Conservation (phyloP, 768 basidiomycete species). For the Calocera viscosa region DNA sequence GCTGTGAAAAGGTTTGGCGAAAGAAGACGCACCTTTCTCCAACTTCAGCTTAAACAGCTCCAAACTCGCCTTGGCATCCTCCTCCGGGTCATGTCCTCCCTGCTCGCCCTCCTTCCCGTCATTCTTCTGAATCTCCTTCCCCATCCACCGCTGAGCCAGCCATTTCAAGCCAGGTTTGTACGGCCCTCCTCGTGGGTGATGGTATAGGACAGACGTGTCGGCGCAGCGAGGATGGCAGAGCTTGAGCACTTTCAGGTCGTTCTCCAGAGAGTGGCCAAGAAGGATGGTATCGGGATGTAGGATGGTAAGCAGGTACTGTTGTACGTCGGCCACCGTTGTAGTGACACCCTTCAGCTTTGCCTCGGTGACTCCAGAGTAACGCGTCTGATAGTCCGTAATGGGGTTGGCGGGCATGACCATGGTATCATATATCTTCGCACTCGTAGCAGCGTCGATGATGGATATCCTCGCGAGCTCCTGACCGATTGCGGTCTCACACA, state of each 20-base stretch:
- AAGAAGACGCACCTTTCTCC: slow-evolving; percentile 40
- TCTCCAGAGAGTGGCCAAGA: slow-evolving; percentile 90
- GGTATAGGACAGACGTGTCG: slow-evolving; percentile 80
- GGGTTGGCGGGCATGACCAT: slow-evolving; percentile 80
- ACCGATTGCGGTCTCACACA: slow-evolving; percentile 54
- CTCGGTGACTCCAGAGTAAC: slow-evolving; percentile 84
- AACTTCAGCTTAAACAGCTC: slow-evolving; percentile 77
- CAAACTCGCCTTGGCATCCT: slow-evolving; percentile 80
- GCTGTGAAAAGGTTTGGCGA: not conserved
- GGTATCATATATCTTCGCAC: slow-evolving; percentile 69
- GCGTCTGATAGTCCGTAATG: slow-evolving; percentile 83
- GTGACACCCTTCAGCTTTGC: slow-evolving; percentile 54
- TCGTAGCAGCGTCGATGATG: slow-evolving; percentile 62
- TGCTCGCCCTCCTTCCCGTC: slow-evolving; percentile 37
- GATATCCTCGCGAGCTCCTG: slow-evolving; percentile 80
- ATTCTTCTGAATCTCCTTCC: slow-evolving; percentile 69
- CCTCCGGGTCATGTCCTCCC: slow-evolving; percentile 86
- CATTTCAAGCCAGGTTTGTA: slow-evolving; percentile 94
- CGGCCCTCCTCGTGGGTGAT: slow-evolving; percentile 87
- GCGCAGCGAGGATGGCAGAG: slow-evolving; percentile 77
- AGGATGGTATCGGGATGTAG: slow-evolving; percentile 50
- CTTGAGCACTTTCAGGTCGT: slow-evolving; percentile 79
- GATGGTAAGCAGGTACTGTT: slow-evolving; percentile 48
- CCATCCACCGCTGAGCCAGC: slow-evolving; percentile 89
- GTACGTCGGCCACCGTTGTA: slow-evolving; percentile 69